A percentile compares a stretch with the other conserved stretches of the same genome.
These are phyloP conservation scores for Phytophthora hybrid DNA, from an alignment of 352 stramenopile species.

Conservation along the genomic window DNA sequence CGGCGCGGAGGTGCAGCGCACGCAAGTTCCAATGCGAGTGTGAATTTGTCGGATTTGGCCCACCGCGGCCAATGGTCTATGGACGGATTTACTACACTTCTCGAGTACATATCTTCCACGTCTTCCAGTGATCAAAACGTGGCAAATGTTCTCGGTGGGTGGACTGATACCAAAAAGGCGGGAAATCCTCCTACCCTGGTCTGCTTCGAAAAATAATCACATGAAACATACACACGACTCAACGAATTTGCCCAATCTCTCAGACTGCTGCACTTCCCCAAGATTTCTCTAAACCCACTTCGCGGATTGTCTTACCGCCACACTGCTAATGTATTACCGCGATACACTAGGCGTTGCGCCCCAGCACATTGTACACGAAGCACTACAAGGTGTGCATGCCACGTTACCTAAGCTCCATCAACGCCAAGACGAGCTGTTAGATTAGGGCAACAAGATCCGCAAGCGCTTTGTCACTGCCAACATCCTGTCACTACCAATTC, in stretches of 20 bases:
- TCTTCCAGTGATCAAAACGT: constrained; percentile 24
- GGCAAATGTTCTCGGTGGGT: constrained; percentile 26
- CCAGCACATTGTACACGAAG: constrained; percentile 5
- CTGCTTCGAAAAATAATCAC: constrained; percentile 16
- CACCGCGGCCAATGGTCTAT: constrained; percentile 28
- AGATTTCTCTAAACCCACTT: constrained; percentile 7
- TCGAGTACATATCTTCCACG: constrained; percentile 33
- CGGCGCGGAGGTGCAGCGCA: neutral
- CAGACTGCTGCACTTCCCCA: constrained; percentile 1
- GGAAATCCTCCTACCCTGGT: constrained; percentile 7
- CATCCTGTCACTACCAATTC: constrained; percentile 10
- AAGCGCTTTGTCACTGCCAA: constrained; percentile 8
- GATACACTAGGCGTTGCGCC: constrained; percentile 2
- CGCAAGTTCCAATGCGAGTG: neutral
- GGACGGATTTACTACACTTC: constrained; percentile 25
- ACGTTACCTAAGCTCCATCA: neutral
- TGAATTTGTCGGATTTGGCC: constrained; percentile 32
- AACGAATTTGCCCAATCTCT: constrained; percentile 6
- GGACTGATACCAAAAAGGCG: constrained; percentile 13
- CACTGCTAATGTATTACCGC: constrained; percentile 17
- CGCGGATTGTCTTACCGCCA: constrained; percentile 14
- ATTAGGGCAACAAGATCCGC: constrained; percentile 7
- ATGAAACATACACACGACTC: constrained; percentile 1
- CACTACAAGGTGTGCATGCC: neutral
- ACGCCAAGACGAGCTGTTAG: constrained; percentile 1